Base-by-base conservation (phyloP, 805 yeast species). In the Wickerhamiella nectarea region DNA sequence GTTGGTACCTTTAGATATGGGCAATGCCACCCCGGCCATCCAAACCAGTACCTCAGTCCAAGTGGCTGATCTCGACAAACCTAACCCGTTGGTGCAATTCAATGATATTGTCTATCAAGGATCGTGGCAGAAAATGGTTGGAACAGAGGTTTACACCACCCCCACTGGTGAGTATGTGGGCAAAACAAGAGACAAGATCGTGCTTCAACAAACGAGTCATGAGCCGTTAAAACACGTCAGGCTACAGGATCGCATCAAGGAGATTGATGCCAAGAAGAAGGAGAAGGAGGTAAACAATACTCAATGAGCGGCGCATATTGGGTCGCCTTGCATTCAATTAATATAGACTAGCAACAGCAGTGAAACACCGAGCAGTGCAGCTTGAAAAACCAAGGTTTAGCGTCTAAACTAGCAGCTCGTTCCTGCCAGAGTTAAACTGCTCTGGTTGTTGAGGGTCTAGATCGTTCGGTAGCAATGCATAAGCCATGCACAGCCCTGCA, bases 121-220 rank as follows among this genome's bases (percentile, higher is more conserved):
- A 1, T 63, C 67, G 18, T 87, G 96, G 95, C 68, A 70, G 35
- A 72, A 72, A 44, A 60, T 84, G 2, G 78, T 83, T 1, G 97
- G 97, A 0, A 80, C 93, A 0, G 95, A 75, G 48, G 56, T 74
- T 34, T 71, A 61, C 22, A 52, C 61, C n/a, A 48, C 50, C 12
- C 41, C 46, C 6, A 43, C 48, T 12, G 61, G 60, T 11, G 61
- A 60, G 24, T 52, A 50, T 14, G 38, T 52, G 12, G 63, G 60
- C 18, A 44, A 46, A 34, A 38, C 59, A 1, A 38, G 57, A 4
- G 46, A 52, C 20, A 49, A 62, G n/a, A 45, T 61, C 24, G 34
- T 45, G 35, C 50, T 60, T 17, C 38, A 37, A 21, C 53, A 52
- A 17, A 54, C 54, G 33, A 46, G 46, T 22, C 44, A 51, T 26